Evolutionary conservation across 1,284 basidiomycete genomes (phyloP).

Genomic region (Melanopsichium pennsylvanicum): DNA sequence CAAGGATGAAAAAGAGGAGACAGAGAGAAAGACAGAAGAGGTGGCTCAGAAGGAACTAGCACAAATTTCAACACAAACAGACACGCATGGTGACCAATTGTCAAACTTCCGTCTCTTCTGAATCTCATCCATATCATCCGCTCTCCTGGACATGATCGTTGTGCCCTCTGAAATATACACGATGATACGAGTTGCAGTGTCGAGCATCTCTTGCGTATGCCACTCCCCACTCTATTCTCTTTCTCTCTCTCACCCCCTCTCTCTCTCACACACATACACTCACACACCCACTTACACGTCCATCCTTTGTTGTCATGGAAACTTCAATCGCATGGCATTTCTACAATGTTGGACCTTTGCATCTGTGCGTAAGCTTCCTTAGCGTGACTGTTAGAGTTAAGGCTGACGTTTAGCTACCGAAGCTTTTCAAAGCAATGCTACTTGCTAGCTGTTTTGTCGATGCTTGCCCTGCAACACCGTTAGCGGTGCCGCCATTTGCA

Average conservation of each 20-base stretch:
- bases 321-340: not conserved
- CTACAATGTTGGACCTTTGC: too few species aligned
- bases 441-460: slow-evolving; percentile 7
- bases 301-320: not conserved
- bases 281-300: not conserved
- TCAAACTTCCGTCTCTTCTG: slow-evolving; percentile 30
- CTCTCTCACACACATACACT: not conserved
- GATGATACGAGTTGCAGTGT: too few species aligned
- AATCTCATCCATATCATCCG: too few species aligned
- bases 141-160: too few species aligned
- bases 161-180: too few species aligned
- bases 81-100: slow-evolving; percentile 8
- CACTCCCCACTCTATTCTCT: too few species aligned
- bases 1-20: not conserved
- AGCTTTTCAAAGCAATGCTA: slow-evolving; percentile 49
- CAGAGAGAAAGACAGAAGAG: not conserved
- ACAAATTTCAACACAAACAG: not conserved
- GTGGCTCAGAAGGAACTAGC: not conserved
- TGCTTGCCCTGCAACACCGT: not conserved
- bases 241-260: not conserved
- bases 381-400: too few species aligned
- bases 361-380: not conserved
- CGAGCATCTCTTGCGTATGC: too few species aligned
- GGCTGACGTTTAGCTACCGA: slow-evolving; percentile 23
- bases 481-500: too few species aligned